Conservation (phyloP, 148 eudicot genomes). For the Vaccinium myrtillus region DNA sequence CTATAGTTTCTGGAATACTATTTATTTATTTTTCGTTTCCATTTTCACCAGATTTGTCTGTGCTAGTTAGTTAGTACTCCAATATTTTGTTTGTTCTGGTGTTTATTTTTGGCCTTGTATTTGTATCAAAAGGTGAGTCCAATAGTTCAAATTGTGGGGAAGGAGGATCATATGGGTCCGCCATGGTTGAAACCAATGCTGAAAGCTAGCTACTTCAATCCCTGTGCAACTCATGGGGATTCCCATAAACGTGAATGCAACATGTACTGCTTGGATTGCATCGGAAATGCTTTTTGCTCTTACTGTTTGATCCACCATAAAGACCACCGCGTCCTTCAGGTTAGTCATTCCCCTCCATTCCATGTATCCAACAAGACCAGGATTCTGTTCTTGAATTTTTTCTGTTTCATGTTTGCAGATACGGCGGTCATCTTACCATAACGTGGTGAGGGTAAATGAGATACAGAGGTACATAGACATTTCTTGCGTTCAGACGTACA, state of each 20-base stretch:
- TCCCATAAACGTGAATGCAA: conserved; percentile 49
- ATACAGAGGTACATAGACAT: conserved; percentile 49
- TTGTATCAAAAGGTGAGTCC: conserved; percentile 29
- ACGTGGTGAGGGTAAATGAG: conserved; percentile 53
- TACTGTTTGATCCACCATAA: conserved; percentile 44
- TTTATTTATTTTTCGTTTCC: not conserved
- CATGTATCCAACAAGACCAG: not conserved
- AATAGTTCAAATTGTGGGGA: conserved; percentile 19
- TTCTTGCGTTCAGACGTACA: conserved; percentile 48
- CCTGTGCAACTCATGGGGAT: conserved; percentile 37
- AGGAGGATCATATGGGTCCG: conserved; percentile 27
- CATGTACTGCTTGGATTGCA: conserved; percentile 55
- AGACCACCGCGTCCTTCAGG: conserved; percentile 50
- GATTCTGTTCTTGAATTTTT: not conserved
- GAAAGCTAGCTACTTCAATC: conserved; percentile 31
- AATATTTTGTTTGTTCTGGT: not conserved
- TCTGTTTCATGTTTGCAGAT: conserved; percentile 29
- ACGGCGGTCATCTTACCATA: conserved; percentile 50
- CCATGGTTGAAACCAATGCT: conserved; percentile 49
- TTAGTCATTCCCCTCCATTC: not conserved
- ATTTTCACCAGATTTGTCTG: not conserved
- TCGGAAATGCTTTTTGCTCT: conserved; percentile 43
- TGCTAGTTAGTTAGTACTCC: not conserved
- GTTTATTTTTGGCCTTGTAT: not conserved
- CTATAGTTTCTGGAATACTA: not conserved